phyloP scores from a whole-genome alignment of 495 filamentous ascomycete species.

The Hypoxylon perforatum region DNA sequence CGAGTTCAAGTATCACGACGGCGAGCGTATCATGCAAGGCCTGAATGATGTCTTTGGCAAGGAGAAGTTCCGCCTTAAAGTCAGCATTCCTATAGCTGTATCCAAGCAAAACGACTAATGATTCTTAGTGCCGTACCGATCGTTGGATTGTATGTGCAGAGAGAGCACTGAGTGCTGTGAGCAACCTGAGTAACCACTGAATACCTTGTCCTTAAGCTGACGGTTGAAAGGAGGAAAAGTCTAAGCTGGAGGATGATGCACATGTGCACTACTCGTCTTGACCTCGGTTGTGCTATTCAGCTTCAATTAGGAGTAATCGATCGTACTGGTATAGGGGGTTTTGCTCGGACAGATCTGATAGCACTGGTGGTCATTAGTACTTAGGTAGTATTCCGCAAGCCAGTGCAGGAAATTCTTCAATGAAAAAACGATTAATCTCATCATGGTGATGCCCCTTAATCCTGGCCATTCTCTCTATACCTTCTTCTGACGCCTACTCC shows the following conservation, averaged over 20 bases:
- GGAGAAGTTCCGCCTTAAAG: constrained; percentile 10
- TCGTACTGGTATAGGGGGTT: too few relatives aligned
- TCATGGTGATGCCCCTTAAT: too few relatives aligned
- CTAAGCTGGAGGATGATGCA: constrained; percentile 5
- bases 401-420: too few relatives aligned
- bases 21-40: not conserved
- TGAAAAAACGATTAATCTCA: too few relatives aligned
- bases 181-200: constrained; percentile 16
- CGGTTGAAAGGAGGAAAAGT: constrained; percentile 9
- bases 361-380: too few relatives aligned
- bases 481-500: too few relatives aligned
- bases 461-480: too few relatives aligned
- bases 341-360: too few relatives aligned
- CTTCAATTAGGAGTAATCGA: too few relatives aligned
- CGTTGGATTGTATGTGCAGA: constrained; percentile 25
- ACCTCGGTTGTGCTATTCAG: not conserved
- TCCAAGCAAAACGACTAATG: not conserved
- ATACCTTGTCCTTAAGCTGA: not conserved
- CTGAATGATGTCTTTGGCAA: constrained; percentile 11
- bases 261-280: constrained; percentile 12
- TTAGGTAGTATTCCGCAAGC: too few relatives aligned
- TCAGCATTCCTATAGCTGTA: not conserved
- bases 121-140: constrained; percentile 12
- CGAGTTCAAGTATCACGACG: constrained; percentile 16
- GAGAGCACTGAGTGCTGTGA: constrained; percentile 38